These are phyloP conservation scores for Tolypocladium guangdongense DNA, from an alignment of 2,329 filamentous ascomycete genomes.

Conservation along the genomic window DNA sequence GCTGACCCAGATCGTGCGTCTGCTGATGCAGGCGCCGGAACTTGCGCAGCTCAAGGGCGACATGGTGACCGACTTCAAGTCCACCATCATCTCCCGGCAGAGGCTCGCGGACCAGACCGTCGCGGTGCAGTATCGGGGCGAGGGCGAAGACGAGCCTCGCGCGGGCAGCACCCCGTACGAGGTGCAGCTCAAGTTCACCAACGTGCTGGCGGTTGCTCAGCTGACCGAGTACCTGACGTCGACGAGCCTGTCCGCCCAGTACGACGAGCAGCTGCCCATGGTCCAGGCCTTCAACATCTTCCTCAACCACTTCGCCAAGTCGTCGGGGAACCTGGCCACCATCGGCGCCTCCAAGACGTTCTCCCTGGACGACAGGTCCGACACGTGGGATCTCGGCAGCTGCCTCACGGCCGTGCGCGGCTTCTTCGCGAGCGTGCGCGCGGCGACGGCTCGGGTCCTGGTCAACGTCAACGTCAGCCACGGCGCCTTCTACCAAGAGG, in stretches of 20 bases:
- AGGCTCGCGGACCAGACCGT: conserved; percentile 8
- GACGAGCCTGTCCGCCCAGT: conserved; percentile 8
- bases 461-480: conserved; percentile 21
- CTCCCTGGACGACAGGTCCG: conserved; percentile 1
- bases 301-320: conserved; percentile 21
- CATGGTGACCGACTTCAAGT: conserved; percentile 22
- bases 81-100: conserved; percentile 17
- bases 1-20: conserved; percentile 5
- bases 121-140: conserved; percentile 13
- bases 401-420: conserved; percentile 20
- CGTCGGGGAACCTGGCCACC: conserved; percentile 9
- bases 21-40: conserved; percentile 13
- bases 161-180: conserved; percentile 8
- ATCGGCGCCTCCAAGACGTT: conserved; percentile 21
- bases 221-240: conserved; percentile 17
- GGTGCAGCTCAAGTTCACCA: conserved; percentile 12
- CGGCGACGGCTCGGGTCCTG: conserved; percentile 5
- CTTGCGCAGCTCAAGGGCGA: conserved; percentile 6
- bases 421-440: conserved; percentile 9
- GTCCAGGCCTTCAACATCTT: conserved; percentile 11
- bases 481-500: conserved; percentile 20
- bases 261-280: conserved; percentile 13
- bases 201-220: conserved; percentile 11
- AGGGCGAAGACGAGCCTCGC: conserved; percentile 17
- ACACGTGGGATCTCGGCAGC: conserved; percentile 11